phyloP scores from a whole-genome alignment of 768 basidiomycete species.

The Serendipita sp. region DNA sequence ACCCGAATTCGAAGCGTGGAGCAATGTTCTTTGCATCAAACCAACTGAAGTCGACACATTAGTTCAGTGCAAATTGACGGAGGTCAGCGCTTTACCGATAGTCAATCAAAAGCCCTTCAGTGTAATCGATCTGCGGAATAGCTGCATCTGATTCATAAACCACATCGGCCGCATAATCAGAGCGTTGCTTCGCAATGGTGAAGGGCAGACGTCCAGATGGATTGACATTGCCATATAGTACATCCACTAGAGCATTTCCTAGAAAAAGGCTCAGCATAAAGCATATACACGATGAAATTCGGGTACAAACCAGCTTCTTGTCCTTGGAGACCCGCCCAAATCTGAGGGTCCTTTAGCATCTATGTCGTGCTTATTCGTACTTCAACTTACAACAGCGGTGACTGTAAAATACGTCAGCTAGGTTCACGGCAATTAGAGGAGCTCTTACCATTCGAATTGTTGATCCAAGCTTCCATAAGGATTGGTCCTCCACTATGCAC shows the following conservation, averaged over 20 bases:
- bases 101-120: constrained; percentile 17
- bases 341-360: constrained; percentile 8
- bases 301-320: constrained; percentile 20
- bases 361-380: neutral
- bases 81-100: constrained; percentile 10
- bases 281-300: neutral
- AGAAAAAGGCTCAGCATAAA: neutral
- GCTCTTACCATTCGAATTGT: constrained; percentile 10
- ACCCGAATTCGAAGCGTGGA: constrained; percentile 7
- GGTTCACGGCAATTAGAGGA: neutral
- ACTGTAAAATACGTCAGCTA: constrained; percentile 10
- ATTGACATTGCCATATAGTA: constrained; percentile 24
- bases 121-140: constrained; percentile 18
- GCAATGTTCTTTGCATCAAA: constrained; percentile 3
- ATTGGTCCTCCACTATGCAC: constrained; percentile 11
- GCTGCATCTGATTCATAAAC: constrained; percentile 6
- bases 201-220: constrained; percentile 24
- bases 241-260: constrained; percentile 21
- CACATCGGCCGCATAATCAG: constrained; percentile 22
- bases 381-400: constrained; percentile 14
- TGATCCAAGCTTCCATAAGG: constrained; percentile 11
- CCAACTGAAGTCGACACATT: neutral
- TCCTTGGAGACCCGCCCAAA: constrained; percentile 16
- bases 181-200: constrained; percentile 22
- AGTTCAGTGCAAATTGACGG: neutral